Conservation (phyloP, 2,329 filamentous ascomycete genomes). For the Lachnellula suecica region DNA sequence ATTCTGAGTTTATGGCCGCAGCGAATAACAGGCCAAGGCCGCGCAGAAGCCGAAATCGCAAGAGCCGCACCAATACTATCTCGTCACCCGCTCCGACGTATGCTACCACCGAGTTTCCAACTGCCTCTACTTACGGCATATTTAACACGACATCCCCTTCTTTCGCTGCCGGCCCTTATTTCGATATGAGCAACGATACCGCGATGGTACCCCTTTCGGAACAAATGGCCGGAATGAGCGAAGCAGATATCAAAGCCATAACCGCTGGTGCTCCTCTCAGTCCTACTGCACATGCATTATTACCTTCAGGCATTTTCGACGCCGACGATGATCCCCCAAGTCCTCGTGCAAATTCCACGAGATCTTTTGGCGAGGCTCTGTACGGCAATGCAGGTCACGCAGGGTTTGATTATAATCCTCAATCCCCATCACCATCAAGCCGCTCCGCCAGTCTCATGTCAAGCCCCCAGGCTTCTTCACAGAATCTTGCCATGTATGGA, state of each 20-base stretch:
- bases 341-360: constrained; percentile 28
- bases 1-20: constrained; percentile 29
- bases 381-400: constrained; percentile 37
- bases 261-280: constrained; percentile 70
- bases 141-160: constrained; percentile 43
- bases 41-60: constrained; percentile 37
- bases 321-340: constrained; percentile 58
- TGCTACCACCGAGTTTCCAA: constrained; percentile 35
- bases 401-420: constrained; percentile 45
- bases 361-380: constrained; percentile 29
- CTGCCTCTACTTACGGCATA: constrained; percentile 41
- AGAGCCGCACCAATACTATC: constrained; percentile 38
- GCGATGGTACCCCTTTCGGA: constrained; percentile 30
- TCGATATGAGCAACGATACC: constrained; percentile 31
- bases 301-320: constrained; percentile 65
- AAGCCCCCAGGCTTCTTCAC: constrained; percentile 60
- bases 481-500: constrained; percentile 54
- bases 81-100: constrained; percentile 30
- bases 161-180: constrained; percentile 52
- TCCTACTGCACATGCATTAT: constrained; percentile 70
- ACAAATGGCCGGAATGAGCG: constrained; percentile 48
- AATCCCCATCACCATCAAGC: constrained; percentile 61
- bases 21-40: constrained; percentile 35
- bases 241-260: constrained; percentile 60
- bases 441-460: constrained; percentile 57